Base-by-base conservation (phyloP, 2,329 filamentous ascomycete species). In the Colletotrichum liaoningense region DNA sequence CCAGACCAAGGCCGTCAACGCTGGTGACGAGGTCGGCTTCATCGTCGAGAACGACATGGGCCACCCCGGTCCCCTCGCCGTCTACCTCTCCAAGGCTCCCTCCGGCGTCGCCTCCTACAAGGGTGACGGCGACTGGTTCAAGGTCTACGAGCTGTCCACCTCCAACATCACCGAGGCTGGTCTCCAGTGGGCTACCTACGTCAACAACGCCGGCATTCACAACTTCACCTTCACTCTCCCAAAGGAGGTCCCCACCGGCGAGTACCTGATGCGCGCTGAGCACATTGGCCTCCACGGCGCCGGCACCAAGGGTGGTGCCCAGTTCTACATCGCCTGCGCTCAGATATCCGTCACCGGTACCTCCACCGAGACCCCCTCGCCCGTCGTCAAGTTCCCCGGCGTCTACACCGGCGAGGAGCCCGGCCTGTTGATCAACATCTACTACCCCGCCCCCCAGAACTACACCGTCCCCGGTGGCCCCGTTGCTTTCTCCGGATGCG, bases 21-120 rank as follows among this genome's bases (percentile, higher is more conserved):
- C 83, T n/a, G 84, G 84, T 42, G 80, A 84, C 60, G 79, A 80
- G 35, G 78, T 86, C n/a, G 84, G 84, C 52, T 86, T 86, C 79
- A 80, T 81, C 4, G 80, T 84, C 60, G 79, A 79, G 60, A 72
- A 76, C 26, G 75, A 80, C 28, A 77, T 86, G 42, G 79, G 79
- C 22, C 83, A 84, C 79, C 82, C 81, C 19, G 83, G 83, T 28
- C 83, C 84, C 11, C 78, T 84, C 8, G 76, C 79, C 14, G 82
- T 83, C 58, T 83, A 83, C 78, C 75, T 83, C 76, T 81, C 78
- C 77, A 81, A 81, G 78, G 81, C 81, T 0, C 81, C 81, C 24
- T 78, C 77, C 33, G 75, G 73, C 22, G 76, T 77, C 52, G 77
- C 77, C 4, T 42, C 63, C 71, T 81, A 83, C 77, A 76, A 81